Conservation (phyloP, 345 rosid species). For the Garcia nutans region DNA sequence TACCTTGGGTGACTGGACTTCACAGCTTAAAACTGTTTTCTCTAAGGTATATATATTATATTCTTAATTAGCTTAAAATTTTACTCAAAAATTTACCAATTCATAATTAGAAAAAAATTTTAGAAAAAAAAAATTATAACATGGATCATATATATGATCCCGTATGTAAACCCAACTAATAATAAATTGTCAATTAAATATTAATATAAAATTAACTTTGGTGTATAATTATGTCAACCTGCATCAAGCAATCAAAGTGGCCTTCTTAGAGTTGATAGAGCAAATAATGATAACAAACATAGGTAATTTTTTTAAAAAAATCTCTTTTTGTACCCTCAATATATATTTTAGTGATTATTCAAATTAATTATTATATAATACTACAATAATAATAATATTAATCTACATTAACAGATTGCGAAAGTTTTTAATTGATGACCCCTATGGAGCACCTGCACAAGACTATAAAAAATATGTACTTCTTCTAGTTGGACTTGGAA, state of each 20-base stretch:
- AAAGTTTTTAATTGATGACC: slow-evolving; percentile 66
- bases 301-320: slow-evolving; percentile 25
- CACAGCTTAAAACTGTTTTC: slow-evolving; percentile 61
- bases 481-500: slow-evolving; percentile 76
- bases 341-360: too few relatives aligned
- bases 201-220: too few relatives aligned
- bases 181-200: too few relatives aligned
- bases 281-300: slow-evolving; percentile 33
- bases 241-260: slow-evolving; percentile 58
- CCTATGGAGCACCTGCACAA: slow-evolving; percentile 85
- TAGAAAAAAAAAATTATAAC: too few relatives aligned
- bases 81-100: not conserved
- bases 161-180: too few relatives aligned
- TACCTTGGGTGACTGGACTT: slow-evolving; percentile 73
- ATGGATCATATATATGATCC: too few relatives aligned
- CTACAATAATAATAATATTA: not conserved
- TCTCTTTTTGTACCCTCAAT: not conserved
- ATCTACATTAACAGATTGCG: slow-evolving; percentile 47
- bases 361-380: not conserved
- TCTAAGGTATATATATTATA: slow-evolving; percentile 36
- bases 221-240: slow-evolving; percentile 49
- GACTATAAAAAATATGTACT: slow-evolving; percentile 73
- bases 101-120: not conserved
- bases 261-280: slow-evolving; percentile 52
- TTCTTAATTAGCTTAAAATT: not conserved